A percentile compares a stretch with the other conserved stretches of the same genome.
These are phyloP conservation scores for Pythium vanterpoolii DNA, from an alignment of 352 stramenopile genomes.

Conservation along the genomic window DNA sequence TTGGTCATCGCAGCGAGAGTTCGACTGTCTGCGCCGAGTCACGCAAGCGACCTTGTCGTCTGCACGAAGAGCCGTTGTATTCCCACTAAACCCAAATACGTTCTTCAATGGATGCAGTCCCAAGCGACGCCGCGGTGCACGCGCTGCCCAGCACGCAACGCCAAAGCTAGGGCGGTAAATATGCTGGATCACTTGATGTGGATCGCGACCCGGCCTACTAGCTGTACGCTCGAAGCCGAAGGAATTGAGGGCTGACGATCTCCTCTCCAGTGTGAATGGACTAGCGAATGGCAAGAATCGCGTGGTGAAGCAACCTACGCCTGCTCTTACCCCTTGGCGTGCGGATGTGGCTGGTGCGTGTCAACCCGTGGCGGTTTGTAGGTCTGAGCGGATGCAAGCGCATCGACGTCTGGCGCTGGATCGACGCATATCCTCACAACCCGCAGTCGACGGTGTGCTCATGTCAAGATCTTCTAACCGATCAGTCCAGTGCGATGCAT, in stretches of 20 bases:
- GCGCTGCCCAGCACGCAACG: too few relatives aligned
- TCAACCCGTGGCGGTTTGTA: too few relatives aligned
- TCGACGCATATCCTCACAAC: neutral
- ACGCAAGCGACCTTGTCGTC: neutral
- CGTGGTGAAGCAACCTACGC: neutral
- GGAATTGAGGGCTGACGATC: too few relatives aligned
- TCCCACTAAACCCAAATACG: too few relatives aligned
- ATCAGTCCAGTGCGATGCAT: neutral
- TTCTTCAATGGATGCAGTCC: too few relatives aligned
- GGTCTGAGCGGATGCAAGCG: neutral
- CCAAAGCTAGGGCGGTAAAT: too few relatives aligned
- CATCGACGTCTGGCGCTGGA: slow-evolving; percentile 2
- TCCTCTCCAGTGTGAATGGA: neutral
- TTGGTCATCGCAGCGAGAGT: neutral
- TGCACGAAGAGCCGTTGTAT: too few relatives aligned
- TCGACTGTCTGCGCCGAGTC: neutral
- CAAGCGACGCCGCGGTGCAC: too few relatives aligned
- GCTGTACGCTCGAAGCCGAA: too few relatives aligned
- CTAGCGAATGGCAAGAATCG: neutral
- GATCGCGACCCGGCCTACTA: too few relatives aligned
- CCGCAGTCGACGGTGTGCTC: neutral
- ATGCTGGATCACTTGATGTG: too few relatives aligned
- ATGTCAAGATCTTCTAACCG: neutral
- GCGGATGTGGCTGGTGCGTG: neutral
- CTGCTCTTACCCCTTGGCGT: neutral